phyloP scores from a whole-genome alignment of 2,329 filamentous ascomycete genomes.

The Purpureocillium takamizusanense region DNA sequence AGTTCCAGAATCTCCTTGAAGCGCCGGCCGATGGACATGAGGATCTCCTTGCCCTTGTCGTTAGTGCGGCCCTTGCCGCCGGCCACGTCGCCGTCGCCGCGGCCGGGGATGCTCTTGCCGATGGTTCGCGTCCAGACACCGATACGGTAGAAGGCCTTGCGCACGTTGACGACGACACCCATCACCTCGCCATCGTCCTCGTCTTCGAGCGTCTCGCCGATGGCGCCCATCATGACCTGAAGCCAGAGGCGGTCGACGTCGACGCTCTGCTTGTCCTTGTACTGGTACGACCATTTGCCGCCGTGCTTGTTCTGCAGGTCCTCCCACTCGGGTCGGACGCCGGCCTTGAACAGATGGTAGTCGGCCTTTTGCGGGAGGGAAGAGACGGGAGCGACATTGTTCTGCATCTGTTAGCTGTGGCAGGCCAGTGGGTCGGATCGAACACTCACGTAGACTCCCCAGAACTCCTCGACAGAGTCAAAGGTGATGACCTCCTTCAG shows the following conservation, averaged over 20 bases:
- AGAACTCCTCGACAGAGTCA: constrained; percentile 98
- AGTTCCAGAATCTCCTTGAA: constrained; percentile 92
- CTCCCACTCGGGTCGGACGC: constrained; percentile 97
- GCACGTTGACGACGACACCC: constrained; percentile 98
- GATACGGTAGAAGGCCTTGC: constrained; percentile 96
- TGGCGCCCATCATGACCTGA: constrained; percentile 91
- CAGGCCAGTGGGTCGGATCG: constrained; percentile 4
- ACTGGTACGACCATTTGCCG: constrained; percentile 97
- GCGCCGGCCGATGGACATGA: constrained; percentile 73
- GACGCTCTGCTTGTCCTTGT: constrained; percentile 89
- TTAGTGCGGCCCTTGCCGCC: constrained; percentile 67
- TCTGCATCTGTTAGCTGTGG: constrained; percentile 44
- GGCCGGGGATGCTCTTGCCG: constrained; percentile 71
- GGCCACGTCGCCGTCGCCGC: constrained; percentile 63
- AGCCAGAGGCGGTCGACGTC: constrained; percentile 96
- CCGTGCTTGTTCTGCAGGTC: constrained; percentile 98
- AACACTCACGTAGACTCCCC: constrained; percentile 88
- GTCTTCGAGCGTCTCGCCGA: constrained; percentile 93
- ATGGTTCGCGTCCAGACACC: constrained; percentile 95
- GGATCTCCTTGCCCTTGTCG: constrained; percentile 78
- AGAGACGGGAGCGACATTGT: constrained; percentile 95
- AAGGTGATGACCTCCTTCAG: constrained; percentile 98
- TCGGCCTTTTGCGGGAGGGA: constrained; percentile 96
- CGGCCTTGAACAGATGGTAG: constrained; percentile 98
- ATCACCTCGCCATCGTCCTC: constrained; percentile 95